Conservation (phyloP, 176 grass and related monocot genomes). For the Hordeum marinum region DNA sequence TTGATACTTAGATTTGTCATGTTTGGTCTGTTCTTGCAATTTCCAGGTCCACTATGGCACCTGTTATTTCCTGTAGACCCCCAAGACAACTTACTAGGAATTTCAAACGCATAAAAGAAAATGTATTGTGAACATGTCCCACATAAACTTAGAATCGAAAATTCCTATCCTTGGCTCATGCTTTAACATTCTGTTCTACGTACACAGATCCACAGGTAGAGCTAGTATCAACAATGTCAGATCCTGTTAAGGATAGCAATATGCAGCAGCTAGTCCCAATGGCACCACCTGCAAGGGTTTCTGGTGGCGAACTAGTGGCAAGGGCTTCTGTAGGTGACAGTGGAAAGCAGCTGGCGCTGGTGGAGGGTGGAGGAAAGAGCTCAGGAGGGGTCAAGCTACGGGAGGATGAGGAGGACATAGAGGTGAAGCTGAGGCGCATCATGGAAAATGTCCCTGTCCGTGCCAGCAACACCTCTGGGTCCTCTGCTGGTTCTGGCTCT, state of each 20-base stretch:
- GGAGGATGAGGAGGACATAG: slow-evolving; percentile 89
- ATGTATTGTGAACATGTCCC: neutral
- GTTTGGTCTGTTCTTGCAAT: neutral
- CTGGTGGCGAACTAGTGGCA: slow-evolving; percentile 28
- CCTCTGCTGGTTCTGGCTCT: slow-evolving; percentile 86
- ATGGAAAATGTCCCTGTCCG: slow-evolving; percentile 85
- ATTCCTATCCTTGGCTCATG: neutral
- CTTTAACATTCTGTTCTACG: neutral
- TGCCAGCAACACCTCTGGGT: slow-evolving; percentile 89
- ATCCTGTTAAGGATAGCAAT: slow-evolving; percentile 38
- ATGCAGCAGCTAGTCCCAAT: slow-evolving; percentile 58
- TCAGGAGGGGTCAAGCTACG: slow-evolving; percentile 66
- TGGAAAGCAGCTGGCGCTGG: slow-evolving; percentile 47
- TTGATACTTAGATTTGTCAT: neutral
- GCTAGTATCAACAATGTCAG: slow-evolving; percentile 30
- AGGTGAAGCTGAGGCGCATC: slow-evolving; percentile 92
- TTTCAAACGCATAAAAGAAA: neutral
- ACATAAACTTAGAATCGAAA: neutral
- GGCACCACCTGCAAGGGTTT: slow-evolving; percentile 21
- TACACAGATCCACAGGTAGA: neutral
- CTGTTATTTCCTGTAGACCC: neutral
- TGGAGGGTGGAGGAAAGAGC: slow-evolving; percentile 29
- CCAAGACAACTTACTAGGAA: neutral
- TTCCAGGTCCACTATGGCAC: neutral
- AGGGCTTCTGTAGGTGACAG: slow-evolving; percentile 17